A percentile compares a stretch with the other conserved stretches of the same genome.
phyloP scores from a whole-genome alignment of 352 stramenopile species.

The Hyaloperonospora brassicae region DNA sequence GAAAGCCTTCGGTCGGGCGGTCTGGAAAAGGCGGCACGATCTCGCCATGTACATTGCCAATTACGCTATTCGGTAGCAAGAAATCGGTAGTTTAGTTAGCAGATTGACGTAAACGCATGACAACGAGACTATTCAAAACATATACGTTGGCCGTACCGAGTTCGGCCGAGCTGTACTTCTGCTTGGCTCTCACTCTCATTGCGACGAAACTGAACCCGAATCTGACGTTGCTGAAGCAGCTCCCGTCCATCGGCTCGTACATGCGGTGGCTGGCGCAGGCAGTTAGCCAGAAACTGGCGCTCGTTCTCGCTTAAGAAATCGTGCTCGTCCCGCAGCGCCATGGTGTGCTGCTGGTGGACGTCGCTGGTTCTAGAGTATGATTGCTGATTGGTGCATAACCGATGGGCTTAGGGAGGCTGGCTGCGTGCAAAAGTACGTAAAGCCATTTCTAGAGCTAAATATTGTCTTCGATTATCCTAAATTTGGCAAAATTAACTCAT shows the following conservation, averaged over 20 bases:
- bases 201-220: conserved; percentile 75
- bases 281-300: conserved; percentile 65
- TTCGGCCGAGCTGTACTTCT: conserved; percentile 68
- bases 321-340: conserved; percentile 52
- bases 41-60: conserved; percentile 75
- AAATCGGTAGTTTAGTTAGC: background rate
- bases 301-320: conserved; percentile 80
- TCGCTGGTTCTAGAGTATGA: background rate
- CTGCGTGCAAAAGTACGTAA: too few relatives aligned
- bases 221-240: conserved; percentile 76
- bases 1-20: conserved; percentile 78
- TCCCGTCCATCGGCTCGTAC: conserved; percentile 67
- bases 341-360: conserved; percentile 18
- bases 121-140: background rate
- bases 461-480: background rate
- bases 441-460: too few relatives aligned
- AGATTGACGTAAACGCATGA: background rate
- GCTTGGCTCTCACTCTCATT: conserved; percentile 69
- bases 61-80: conserved; percentile 33
- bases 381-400: conserved; percentile 17
- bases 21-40: conserved; percentile 84
- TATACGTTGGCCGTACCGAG: conserved; percentile 35
- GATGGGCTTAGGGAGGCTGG: background rate
- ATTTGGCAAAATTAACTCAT: background rate
- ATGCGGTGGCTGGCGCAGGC: conserved; percentile 48